Base-by-base conservation (phyloP, 2,329 filamentous ascomycete genomes). In the Aspergillus japonicus region DNA sequence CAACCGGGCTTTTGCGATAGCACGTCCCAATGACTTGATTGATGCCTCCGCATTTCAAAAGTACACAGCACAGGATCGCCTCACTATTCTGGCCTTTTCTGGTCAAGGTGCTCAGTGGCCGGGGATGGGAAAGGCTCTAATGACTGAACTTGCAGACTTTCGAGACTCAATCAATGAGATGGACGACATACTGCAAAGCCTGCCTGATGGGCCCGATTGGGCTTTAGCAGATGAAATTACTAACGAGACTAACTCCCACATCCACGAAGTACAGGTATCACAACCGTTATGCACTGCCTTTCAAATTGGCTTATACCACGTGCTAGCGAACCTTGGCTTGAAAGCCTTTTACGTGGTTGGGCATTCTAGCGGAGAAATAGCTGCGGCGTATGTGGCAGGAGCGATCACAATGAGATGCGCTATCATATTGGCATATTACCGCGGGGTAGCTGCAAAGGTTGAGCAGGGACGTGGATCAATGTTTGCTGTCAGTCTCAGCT, bases 341-440 rank as follows among this genome's bases (percentile, higher is more conserved):
- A 14, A 58, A 57, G 8, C 79, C 80, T 0, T 48, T 62, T 0
- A 72, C 71, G 78, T 82, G 0, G 67, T 76, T 1, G 80, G 81
- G 0, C 82, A 83, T 62, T 82, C 80, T 0, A 77, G 73, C 53
- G 82, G 82, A 14, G 82, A 84, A 58, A 81, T 83, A 33, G 79
- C 69, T 3, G 81, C 81, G 3, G 80, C 81, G 0, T 83, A 79
- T 58, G 78, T 80, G 1, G 69, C 77, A 2, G 76, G 73, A 2
- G 26, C 60, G 1, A n/a, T 76, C 1, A 57, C 56, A 10, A 6
- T 23, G 4, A 21, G 50, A 23, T 35, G 56, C 16, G 63, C 60
- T 3, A 54, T 66, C 1, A 48, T 16, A 0, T n/a, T 57, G 0
- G 63, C 64, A 0, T 68, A 61, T 35, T 62, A 62, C 26, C 58